Percentiles rank a stretch among this genome's conserved stretches.
Evolutionary conservation across 176 grass and related monocot genomes (phyloP).

Genomic region (Triticum monococcum): DNA sequence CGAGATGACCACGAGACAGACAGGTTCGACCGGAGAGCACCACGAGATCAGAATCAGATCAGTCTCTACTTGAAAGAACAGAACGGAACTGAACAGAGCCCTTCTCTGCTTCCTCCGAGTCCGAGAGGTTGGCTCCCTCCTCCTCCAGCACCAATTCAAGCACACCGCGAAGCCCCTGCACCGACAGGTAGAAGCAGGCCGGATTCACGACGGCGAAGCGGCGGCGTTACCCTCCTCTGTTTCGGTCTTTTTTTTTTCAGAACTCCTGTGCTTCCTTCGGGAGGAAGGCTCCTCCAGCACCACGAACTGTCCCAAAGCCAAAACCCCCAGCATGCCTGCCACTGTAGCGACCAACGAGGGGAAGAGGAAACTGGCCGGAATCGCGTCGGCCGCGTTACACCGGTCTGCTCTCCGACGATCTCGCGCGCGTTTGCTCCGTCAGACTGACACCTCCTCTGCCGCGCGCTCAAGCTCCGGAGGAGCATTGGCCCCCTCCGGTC

Average conservation of each 20-base stretch:
- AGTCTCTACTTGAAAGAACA: not conserved
- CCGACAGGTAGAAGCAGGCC: not conserved
- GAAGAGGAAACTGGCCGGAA: not conserved
- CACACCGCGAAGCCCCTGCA: not conserved
- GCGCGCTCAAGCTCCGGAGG: not conserved
- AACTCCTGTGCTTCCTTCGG: slow-evolving; percentile 4
- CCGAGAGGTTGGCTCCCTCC: too few species aligned
- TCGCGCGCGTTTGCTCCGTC: not conserved
- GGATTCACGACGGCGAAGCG: not conserved
- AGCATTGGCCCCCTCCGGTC: not conserved
- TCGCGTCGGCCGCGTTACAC: not conserved
- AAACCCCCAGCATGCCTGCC: not conserved
- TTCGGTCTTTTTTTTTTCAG: too few species aligned
- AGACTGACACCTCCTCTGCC: not conserved
- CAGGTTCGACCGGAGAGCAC: not conserved
- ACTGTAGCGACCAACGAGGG: not conserved
- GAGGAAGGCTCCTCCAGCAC: not conserved
- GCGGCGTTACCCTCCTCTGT: not conserved
- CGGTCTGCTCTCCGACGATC: not conserved
- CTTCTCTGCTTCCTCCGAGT: not conserved
- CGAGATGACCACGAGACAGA: too few species aligned
- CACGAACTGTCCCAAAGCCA: not conserved
- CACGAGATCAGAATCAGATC: not conserved
- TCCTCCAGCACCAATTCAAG: not conserved
- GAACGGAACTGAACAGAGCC: too few species aligned